A percentile compares a stretch with the other conserved stretches of the same genome.
phyloP scores from a whole-genome alignment of 345 rosid species.

The Garcia nutans region DNA sequence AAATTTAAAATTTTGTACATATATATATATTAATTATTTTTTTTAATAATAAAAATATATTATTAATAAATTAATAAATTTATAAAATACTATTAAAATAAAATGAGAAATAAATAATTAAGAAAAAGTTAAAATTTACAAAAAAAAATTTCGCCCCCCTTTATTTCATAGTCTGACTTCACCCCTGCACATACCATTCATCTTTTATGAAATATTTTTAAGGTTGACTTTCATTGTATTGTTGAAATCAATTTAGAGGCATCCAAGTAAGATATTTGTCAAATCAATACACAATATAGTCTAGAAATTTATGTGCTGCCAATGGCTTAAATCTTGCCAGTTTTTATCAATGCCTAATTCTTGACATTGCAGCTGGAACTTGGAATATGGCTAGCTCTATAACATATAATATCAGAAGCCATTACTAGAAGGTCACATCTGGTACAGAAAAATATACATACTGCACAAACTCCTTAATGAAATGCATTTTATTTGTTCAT shows the following conservation, averaged over 20 bases:
- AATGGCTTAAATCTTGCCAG: neutral
- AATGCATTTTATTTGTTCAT: neutral
- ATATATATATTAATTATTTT: too few species aligned
- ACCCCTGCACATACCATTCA: neutral
- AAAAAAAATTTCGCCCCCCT: too few species aligned
- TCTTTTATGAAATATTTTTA: neutral
- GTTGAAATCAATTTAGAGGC: neutral
- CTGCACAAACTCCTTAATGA: neutral
- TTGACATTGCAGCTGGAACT: neutral
- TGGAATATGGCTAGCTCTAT: neutral
- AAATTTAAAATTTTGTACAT: too few species aligned
- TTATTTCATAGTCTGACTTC: too few species aligned
- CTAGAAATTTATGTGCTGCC: neutral
- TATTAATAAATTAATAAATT: too few species aligned
- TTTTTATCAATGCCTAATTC: neutral
- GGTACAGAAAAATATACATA: neutral
- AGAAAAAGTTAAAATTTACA: too few species aligned
- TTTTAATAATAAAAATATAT: too few species aligned
- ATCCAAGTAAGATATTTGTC: neutral
- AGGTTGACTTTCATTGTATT: neutral
- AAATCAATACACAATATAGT: neutral
- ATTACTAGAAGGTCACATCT: neutral
- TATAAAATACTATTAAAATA: too few species aligned
- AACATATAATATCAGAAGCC: neutral
- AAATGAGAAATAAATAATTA: too few species aligned